Evolutionary conservation across 164 flowering plant genomes (phyloP), one percentile per base, ranked within the genome.

Genomic region (Berberis vulgaris): DNA sequence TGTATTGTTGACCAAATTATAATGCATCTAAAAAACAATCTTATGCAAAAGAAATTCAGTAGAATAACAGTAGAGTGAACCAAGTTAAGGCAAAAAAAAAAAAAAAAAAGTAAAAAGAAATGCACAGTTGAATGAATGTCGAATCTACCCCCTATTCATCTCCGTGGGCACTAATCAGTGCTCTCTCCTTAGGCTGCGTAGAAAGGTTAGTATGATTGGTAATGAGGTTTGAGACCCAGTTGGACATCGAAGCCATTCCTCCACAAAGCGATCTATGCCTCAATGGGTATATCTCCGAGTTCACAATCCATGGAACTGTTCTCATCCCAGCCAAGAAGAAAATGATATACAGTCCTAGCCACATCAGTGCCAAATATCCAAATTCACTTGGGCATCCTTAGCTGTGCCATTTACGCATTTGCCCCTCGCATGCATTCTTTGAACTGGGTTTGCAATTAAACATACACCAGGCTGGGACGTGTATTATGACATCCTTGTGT

Each of bases 301-400:
- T 93, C 10, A 90, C 76, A 7, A 90, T 83, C 98, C 97, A 90
- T 0, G 97, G 98, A 1, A 78, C 85, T 0, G 96, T 87, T 49
- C 97, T 97, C 92, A 93, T 84, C n/a, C 98, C 97, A 0, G 97
- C 96, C 0, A 97, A 69, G 64, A 83, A 94, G 1, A 73, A 55
- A 39, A 88, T 79, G 44, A 91, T 94, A 79, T 94, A 89, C 1
- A 75, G 7, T 58, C 78, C 97, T 0, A 88, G 78, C 7, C 83
- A 68, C 1, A 81, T 13, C 38, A 93, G 77, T 5, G 96, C 90
- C 5, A 86, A 62, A 59, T 79, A 63, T 2, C 92, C 96, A 4
- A 82, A 67, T 43, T 69, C 83, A 78, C 84, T 88, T 2, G 98
- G 96, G 57, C 98, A 92, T 43, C 98, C 98, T 12, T 80, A 62